Conservation (phyloP, 768 basidiomycete genomes). For the Podaxis rugospora region DNA sequence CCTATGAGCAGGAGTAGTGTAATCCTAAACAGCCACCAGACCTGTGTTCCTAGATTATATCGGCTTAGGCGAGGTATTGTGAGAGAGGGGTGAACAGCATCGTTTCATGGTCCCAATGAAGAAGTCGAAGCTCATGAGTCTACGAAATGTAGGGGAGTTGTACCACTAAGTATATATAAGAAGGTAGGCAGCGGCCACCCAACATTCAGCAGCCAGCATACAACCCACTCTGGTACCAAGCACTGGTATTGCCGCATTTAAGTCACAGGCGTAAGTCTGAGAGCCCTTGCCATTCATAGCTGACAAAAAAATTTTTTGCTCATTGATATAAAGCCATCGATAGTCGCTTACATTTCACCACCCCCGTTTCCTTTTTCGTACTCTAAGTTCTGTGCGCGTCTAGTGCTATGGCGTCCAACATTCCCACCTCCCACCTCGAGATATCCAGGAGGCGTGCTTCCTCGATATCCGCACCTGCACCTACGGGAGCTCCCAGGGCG, state of each 20-base stretch:
- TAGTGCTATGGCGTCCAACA: conserved; percentile 3
- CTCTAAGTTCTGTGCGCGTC: background rate
- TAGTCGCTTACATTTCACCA: background rate
- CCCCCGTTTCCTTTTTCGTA: conserved; percentile 7
- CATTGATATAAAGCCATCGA: background rate
- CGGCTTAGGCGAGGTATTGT: background rate
- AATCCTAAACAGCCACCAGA: background rate
- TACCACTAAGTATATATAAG: background rate
- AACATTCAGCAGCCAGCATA: no score
- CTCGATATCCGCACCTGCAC: conserved; percentile 4
- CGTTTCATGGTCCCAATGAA: background rate
- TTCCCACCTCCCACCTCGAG: conserved; percentile 5
- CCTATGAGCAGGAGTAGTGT: background rate
- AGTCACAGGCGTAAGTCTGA: background rate
- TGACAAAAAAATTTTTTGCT: conserved; percentile 12
- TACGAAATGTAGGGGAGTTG: no score
- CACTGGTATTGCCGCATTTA: no score
- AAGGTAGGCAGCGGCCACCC: background rate
- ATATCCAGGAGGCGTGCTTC: conserved; percentile 4
- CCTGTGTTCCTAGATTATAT: no score
- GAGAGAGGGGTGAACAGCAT: background rate
- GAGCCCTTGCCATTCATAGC: background rate
- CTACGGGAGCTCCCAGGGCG: conserved; percentile 9
- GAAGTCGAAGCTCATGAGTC: background rate
- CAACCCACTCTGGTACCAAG: no score